phyloP scores from a whole-genome alignment of 129 eudicot species.

The Helianthus tuberosus region DNA sequence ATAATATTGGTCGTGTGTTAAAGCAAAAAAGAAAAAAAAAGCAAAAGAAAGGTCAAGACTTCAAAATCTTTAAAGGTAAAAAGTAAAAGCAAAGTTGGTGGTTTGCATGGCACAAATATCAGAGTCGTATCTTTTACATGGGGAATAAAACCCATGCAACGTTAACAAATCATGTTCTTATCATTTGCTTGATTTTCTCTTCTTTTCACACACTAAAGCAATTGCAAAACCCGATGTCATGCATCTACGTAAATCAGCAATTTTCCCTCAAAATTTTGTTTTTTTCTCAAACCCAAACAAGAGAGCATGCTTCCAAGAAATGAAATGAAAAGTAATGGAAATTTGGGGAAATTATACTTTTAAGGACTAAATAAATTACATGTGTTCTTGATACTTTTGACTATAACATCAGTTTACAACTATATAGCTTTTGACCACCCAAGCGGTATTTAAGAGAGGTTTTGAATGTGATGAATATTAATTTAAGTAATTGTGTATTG shows the following conservation, averaged over 20 bases:
- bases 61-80: constrained; percentile 25
- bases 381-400: not conserved
- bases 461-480: not conserved
- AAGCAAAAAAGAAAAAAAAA: constrained; percentile 1
- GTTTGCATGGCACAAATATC: constrained; percentile 33
- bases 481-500: not conserved
- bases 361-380: not conserved
- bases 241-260: constrained; percentile 23
- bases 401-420: not conserved
- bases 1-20: not conserved
- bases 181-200: constrained; percentile 30
- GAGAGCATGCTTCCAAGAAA: constrained; percentile 34
- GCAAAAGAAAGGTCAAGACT: constrained; percentile 31
- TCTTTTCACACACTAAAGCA: constrained; percentile 31
- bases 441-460: not conserved
- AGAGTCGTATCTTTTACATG: constrained; percentile 33
- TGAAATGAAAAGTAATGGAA: constrained; percentile 12
- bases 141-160: constrained; percentile 44
- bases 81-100: constrained; percentile 16
- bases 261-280: constrained; percentile 7
- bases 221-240: constrained; percentile 23
- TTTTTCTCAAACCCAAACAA: constrained; percentile 30
- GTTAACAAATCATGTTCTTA: constrained; percentile 38
- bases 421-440: not conserved
- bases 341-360: not conserved